Conservation (phyloP, 2,329 filamentous ascomycete genomes). For the Ophiostoma novo-ulmi region DNA sequence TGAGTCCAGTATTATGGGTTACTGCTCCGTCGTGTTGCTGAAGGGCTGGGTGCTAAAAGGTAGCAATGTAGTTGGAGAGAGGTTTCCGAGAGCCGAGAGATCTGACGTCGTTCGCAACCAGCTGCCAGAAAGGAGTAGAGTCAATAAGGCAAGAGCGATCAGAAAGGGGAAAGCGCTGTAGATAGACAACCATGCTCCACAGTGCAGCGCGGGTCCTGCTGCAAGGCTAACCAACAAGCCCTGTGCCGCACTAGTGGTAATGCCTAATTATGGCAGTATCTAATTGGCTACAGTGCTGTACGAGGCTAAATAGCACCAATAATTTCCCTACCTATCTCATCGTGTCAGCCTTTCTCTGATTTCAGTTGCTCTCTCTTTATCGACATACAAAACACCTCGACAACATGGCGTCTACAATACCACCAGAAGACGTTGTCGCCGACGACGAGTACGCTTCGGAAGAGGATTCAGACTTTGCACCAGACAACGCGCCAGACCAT, state of each 20-base stretch:
- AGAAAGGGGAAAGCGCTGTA: slow-evolving; percentile 7
- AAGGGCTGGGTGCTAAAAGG: not conserved
- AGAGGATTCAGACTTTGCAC: slow-evolving; percentile 68
- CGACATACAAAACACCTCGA: not conserved
- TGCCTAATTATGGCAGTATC: not conserved
- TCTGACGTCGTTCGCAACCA: not conserved
- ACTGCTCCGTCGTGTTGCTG: not conserved
- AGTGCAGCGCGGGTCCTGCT: not conserved
- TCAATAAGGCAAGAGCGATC: not conserved
- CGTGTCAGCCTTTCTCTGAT: not conserved
- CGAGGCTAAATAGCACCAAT: not conserved
- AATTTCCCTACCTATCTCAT: not conserved
- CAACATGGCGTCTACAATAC: slow-evolving; percentile 8
- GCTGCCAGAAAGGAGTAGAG: not conserved
- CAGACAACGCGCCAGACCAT: slow-evolving; percentile 44
- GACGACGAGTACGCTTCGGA: slow-evolving; percentile 59
- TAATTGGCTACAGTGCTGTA: slow-evolving; percentile 5
- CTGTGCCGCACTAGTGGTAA: not conserved
- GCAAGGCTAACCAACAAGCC: not conserved
- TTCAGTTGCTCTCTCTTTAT: not conserved
- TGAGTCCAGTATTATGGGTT: not conserved
- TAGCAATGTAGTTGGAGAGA: not conserved
- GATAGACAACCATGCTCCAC: not conserved
- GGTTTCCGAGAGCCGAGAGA: not conserved
- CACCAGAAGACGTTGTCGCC: slow-evolving; percentile 33